Conservation (phyloP, 495 filamentous ascomycete genomes). For the Corynascus novoguineensis region DNA sequence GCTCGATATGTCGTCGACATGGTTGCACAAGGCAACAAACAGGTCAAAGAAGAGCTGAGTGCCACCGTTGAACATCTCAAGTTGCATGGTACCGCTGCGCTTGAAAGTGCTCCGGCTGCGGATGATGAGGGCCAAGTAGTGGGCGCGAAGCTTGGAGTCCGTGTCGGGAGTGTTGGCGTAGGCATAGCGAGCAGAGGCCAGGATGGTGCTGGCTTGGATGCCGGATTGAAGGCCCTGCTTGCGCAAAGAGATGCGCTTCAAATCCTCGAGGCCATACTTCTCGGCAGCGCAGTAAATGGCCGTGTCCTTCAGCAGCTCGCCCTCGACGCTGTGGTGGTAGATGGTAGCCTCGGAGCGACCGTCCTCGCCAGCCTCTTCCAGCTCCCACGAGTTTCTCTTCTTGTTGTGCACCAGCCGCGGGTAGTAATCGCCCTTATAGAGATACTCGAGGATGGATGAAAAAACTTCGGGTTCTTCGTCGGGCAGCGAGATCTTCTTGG, state of each 20-base stretch:
- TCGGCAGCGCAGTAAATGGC: slow-evolving; percentile 86
- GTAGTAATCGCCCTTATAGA: slow-evolving; percentile 91
- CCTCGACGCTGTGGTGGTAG: slow-evolving; percentile 58
- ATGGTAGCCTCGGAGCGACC: slow-evolving; percentile 58
- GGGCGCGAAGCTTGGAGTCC: slow-evolving; percentile 81
- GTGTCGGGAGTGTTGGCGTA: slow-evolving; percentile 84
- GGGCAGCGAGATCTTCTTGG: slow-evolving; percentile 71
- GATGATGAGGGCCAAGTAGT: slow-evolving; percentile 90
- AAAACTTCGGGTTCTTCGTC: slow-evolving; percentile 86
- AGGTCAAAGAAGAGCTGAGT: slow-evolving; percentile 82
- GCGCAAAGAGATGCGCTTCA: slow-evolving; percentile 74
- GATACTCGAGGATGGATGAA: slow-evolving; percentile 82
- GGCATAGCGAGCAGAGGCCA: slow-evolving; percentile 75
- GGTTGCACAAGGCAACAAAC: slow-evolving; percentile 89
- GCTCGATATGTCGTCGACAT: slow-evolving; percentile 60
- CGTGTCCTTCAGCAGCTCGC: slow-evolving; percentile 76
- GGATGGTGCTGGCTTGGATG: slow-evolving; percentile 77
- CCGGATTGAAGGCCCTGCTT: slow-evolving; percentile 81
- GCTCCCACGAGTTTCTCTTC: slow-evolving; percentile 60
- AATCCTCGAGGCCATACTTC: slow-evolving; percentile 70
- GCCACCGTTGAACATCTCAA: slow-evolving; percentile 84
- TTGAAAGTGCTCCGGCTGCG: slow-evolving; percentile 80
- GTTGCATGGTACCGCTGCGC: slow-evolving; percentile 92
- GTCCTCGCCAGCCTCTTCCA: slow-evolving; percentile 53
- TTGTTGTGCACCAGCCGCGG: slow-evolving; percentile 69